Evolutionary conservation across 1,284 basidiomycete species (phyloP), one percentile per base, ranked within the genome.

Genomic region (Austroboletus olivaceoglutinosus): DNA sequence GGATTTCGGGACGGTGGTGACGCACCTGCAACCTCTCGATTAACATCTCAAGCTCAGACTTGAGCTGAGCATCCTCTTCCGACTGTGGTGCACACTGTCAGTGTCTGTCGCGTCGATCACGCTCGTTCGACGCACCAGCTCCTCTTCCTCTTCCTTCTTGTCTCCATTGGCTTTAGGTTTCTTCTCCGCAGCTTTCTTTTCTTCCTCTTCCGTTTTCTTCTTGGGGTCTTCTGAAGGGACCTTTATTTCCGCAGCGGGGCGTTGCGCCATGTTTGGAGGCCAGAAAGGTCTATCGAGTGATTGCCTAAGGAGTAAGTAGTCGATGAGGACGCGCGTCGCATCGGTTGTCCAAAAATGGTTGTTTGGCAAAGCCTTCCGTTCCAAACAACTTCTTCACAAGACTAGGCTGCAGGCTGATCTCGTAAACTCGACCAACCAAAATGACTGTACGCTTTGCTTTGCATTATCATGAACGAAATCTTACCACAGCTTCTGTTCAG

Each of bases 21-120:
- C 70, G 51, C 59, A 94, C 95, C 76, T 91, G 93, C 54, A 99
- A 71, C 43, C 97, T 83, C 70, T 99, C 94, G 25, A 97, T 86
- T 23, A 99, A 83, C 95, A 99, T 97, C 69, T 99, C 97, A 30
- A 99, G 81, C 74, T 99, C 95, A 54, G 85, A 89, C 74, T 93
- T 93, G 54, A 99, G 84, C 67, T 96, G 92, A 31, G 89, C 76
- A 69, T 99, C 97, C 71, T 99, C 96, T 67, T 99, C 97, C 19
- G 90, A 93, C 93, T 95, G 58, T 1, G 51, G 48, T 38, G 46
- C 15, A 30, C 34, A 15, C 29, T 39, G 18, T 53, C 29, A 51
- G 34, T 42, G 47, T 29, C 27, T 23, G 29, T 27, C 29, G 48
- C 40, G 47, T 51, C 60, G 58, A 58, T 54, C 57, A 25, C 43